A percentile compares a stretch with the other conserved stretches of the same genome.
These are phyloP conservation scores for Penicillium sp. DNA, from an alignment of 2,329 filamentous ascomycete species.

Conservation along the genomic window DNA sequence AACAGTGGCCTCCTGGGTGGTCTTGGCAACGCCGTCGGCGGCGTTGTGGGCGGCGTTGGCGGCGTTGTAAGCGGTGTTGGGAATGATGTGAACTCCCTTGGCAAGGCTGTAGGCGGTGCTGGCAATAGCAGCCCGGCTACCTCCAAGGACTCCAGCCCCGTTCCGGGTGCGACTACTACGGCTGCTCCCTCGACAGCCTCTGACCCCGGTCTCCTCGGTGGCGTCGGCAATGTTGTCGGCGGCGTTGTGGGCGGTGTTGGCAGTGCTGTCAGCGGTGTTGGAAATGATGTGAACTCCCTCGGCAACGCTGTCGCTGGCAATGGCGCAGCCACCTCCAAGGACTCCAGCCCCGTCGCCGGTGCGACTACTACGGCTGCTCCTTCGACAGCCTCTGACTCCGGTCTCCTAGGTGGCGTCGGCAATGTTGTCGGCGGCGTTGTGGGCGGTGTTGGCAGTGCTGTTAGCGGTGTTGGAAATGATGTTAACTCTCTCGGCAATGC, in stretches of 20 bases:
- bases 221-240: not conserved
- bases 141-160: not conserved
- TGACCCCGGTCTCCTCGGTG: not conserved
- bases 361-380: constrained; percentile 2
- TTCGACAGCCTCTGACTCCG: not conserved
- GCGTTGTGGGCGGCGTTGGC: constrained; percentile 4
- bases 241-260: constrained; percentile 4
- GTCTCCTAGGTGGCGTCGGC: not conserved
- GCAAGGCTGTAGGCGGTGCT: not conserved
- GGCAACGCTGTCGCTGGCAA: not conserved
- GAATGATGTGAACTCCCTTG: not conserved
- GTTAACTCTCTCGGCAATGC: not conserved
- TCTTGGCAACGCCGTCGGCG: not conserved
- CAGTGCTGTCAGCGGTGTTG: not conserved
- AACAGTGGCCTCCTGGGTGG: not conserved
- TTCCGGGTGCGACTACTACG: constrained; percentile 1
- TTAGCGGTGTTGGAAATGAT: not conserved
- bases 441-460: constrained; percentile 6
- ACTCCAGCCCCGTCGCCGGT: not conserved
- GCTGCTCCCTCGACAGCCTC: constrained; percentile 1
- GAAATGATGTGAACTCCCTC: not conserved
- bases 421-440: constrained; percentile 1
- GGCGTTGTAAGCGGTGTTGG: too few relatives aligned
- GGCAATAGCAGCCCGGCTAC: too few relatives aligned
- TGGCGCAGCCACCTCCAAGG: not conserved